Base-by-base conservation (phyloP, 2,329 filamentous ascomycete species). In the Stylonectria norvegica region DNA sequence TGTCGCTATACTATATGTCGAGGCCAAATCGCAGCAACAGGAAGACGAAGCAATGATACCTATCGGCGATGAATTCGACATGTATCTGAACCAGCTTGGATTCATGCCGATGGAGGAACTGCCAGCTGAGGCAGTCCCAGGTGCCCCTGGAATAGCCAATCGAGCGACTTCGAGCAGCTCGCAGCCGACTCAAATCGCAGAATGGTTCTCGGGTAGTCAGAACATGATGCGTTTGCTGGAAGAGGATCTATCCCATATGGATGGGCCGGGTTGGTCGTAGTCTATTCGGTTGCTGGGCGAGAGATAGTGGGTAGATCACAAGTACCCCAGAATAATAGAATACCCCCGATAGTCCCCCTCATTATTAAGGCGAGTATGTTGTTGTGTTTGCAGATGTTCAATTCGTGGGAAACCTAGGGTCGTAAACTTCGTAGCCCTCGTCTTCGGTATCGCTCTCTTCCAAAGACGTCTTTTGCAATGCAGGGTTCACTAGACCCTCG, bases 381-480 rank as follows among this genome's bases (percentile, higher is more conserved):
- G n/a, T n/a, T n/a, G n/a, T n/a, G n/a, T n/a, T n/a, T n/a, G n/a
- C n/a, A n/a, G n/a, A 18, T 12, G 14, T 39, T 81, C 68, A 83
- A 48, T 81, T 73, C 1, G 80, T 83, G 17, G 80, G 80, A 37
- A 67, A 66, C 23, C 72, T 66, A 2, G 80, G 80, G 50, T 83
- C 70, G 59, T 86, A 86, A 36, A 83, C 70, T 48, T 85, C 78
- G 57, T 88, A 86, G 2, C 76, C 82, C 52, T 87, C 84, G 47
- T 85, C 83, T 36, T 86, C 84, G 1, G 74, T 81, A 50, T 84
- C 80, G 48, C 78, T 82, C 58, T 83, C 78, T 2, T 57, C 62
- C n/a, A 48, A 34, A 0, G 52, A 25, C 7, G 51, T 52, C 34
- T 57, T 59, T 31, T 48, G 43, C 2, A 56, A 34, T 11, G 44